Evolutionary conservation across 2,329 filamentous ascomycete species (phyloP).

Genomic region (Leptographium lundbergii): DNA sequence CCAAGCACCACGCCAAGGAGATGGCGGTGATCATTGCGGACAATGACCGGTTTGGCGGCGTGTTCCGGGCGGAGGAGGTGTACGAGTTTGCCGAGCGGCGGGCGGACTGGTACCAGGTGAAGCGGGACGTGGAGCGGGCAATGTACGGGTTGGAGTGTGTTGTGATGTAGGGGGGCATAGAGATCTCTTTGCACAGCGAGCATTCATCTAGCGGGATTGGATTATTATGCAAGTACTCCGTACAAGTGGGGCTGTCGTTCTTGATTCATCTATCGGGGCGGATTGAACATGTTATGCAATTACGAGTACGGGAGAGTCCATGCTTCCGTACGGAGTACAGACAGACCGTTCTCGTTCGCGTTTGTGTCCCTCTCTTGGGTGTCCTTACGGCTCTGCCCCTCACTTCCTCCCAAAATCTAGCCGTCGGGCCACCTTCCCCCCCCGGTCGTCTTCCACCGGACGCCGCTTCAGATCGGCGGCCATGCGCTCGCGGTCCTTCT

Average conservation of each 20-base stretch:
- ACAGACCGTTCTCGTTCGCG: too few relatives aligned
- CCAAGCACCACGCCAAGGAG: conserved; percentile 80
- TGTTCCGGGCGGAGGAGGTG: conserved; percentile 91
- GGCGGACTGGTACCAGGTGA: conserved; percentile 90
- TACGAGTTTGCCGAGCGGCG: conserved; percentile 92
- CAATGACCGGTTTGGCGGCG: conserved; percentile 74
- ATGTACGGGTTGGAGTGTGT: conserved; percentile 93
- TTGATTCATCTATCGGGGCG: too few relatives aligned
- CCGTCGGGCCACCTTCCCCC: conserved; percentile 68
- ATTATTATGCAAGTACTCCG: too few relatives aligned
- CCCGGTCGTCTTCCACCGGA: conserved; percentile 48
- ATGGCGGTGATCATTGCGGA: conserved; percentile 93
- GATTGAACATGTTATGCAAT: too few relatives aligned
- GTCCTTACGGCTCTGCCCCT: too few relatives aligned
- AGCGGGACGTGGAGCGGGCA: conserved; percentile 77
- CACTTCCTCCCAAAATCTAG: conserved; percentile 56
- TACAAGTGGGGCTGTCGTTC: too few relatives aligned
- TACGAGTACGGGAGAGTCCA: too few relatives aligned
- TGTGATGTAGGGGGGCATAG: conserved; percentile 51
- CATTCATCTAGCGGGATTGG: background rate
- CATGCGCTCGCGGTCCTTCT: conserved; percentile 30
- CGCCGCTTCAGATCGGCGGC: conserved; percentile 71
- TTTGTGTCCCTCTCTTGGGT: too few relatives aligned
- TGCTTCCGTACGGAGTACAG: too few relatives aligned
- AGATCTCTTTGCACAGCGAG: background rate